Conservation (phyloP, 73 alveolate species). For the Stentor coeruleus region DNA sequence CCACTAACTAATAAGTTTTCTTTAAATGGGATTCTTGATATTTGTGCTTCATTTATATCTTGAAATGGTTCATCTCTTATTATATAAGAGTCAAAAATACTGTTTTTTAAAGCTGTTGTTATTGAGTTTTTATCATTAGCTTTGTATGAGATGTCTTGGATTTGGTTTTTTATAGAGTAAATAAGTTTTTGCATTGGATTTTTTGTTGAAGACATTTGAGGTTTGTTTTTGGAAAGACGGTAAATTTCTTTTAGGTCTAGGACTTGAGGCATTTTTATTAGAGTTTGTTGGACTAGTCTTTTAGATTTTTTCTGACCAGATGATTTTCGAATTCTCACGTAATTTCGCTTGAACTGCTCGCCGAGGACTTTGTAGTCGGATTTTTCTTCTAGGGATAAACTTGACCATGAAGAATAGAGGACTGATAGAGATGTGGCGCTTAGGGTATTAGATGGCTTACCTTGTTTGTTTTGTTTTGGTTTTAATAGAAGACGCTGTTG, state of each 20-base stretch:
- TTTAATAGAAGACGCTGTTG: no score
- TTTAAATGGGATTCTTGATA: not conserved
- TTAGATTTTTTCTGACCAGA: not conserved
- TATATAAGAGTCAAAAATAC: not conserved
- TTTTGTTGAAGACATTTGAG: not conserved
- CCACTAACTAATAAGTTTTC: not conserved
- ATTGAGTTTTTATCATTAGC: not conserved
- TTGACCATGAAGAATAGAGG: not conserved
- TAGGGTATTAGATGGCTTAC: no score
- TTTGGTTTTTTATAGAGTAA: no score
- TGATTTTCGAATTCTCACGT: not conserved
- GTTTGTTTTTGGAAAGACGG: not conserved
- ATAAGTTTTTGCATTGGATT: not conserved
- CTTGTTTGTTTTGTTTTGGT: no score
- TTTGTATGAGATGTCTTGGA: not conserved
- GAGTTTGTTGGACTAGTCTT: no score
- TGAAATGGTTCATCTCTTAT: not conserved
- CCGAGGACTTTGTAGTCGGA: not conserved
- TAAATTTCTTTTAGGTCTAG: not conserved
- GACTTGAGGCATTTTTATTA: not conserved
- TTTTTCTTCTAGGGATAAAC: not conserved
- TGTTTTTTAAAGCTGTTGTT: not conserved
- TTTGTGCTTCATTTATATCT: not conserved
- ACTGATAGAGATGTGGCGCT: not conserved
- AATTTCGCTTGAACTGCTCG: not conserved